These are phyloP conservation scores for Erigeron canadensis DNA, from an alignment of 129 eudicot species.

Conservation along the genomic window DNA sequence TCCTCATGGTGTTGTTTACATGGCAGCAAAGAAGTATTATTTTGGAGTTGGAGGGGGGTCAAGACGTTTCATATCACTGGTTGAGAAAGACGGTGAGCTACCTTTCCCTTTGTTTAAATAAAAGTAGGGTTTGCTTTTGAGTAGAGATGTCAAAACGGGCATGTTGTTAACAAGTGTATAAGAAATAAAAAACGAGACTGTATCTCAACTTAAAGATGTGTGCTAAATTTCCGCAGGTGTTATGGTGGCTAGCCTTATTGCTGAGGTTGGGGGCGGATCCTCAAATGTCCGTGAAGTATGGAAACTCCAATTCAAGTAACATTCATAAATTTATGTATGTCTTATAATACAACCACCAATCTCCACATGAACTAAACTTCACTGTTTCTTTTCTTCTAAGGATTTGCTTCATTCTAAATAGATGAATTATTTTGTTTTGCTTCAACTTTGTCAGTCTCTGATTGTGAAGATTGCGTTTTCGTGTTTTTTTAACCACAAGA, in stretches of 20 bases:
- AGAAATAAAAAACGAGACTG: neutral
- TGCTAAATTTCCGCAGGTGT: conserved; percentile 41
- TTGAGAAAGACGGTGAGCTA: conserved; percentile 78
- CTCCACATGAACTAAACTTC: conserved; percentile 8
- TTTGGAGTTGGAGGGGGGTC: conserved; percentile 98
- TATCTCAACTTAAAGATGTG: neutral
- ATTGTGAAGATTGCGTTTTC: neutral
- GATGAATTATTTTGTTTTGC: conserved; percentile 4
- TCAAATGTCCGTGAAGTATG: conserved; percentile 96
- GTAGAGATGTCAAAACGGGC: too few species aligned
- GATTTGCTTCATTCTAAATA: conserved; percentile 5
- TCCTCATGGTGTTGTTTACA: conserved; percentile 78
- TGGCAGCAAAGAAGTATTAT: conserved; percentile 97
- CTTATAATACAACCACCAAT: conserved; percentile 2
- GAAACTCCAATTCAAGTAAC: conserved; percentile 63
- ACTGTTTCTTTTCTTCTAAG: neutral
- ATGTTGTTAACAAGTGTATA: neutral
- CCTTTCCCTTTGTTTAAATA: neutral
- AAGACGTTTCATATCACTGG: conserved; percentile 76
- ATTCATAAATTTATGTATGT: neutral
- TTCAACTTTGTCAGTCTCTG: neutral
- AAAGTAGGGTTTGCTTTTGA: too few species aligned
- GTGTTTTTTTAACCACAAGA: neutral
- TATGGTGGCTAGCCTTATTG: conserved; percentile 58
- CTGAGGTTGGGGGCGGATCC: conserved; percentile 90